A percentile compares a stretch with the other conserved stretches of the same genome.
Conservation (phyloP, 306 rosid genomes). For the Fagus crenata region DNA sequence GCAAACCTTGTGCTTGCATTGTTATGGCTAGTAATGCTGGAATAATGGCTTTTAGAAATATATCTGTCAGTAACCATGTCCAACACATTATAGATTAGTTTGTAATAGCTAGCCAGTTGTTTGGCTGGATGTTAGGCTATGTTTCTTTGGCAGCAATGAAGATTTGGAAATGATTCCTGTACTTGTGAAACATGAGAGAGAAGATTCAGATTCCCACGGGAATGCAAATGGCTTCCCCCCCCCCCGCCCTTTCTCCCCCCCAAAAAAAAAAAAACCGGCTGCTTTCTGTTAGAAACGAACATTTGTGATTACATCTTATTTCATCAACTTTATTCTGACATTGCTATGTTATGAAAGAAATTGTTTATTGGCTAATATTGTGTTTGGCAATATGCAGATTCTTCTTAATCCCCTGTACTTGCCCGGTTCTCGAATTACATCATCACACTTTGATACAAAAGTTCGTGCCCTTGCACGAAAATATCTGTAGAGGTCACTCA, state of each 20-base stretch:
- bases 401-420: slow-evolving; percentile 87
- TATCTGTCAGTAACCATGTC: too few species aligned
- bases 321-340: not conserved
- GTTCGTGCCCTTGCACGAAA: slow-evolving; percentile 93
- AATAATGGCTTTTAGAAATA: too few species aligned
- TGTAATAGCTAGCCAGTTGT: too few species aligned
- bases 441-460: slow-evolving; percentile 93
- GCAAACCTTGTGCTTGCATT: too few species aligned
- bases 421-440: slow-evolving; percentile 91
- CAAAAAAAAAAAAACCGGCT: not conserved
- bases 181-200: too few species aligned
- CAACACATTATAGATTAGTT: too few species aligned
- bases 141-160: too few species aligned
- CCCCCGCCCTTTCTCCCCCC: not conserved
- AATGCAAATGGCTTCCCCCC: not conserved
- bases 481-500: slow-evolving; percentile 50
- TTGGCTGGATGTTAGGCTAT: too few species aligned
- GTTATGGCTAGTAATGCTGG: too few species aligned
- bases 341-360: not conserved
- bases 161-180: too few species aligned
- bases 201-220: not conserved
- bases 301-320: not conserved
- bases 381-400: slow-evolving; percentile 58
- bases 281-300: too few species aligned
- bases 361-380: slow-evolving; percentile 8